phyloP scores from a whole-genome alignment of 2,329 filamentous ascomycete genomes.

The Pseudocercospora macadamiae region DNA sequence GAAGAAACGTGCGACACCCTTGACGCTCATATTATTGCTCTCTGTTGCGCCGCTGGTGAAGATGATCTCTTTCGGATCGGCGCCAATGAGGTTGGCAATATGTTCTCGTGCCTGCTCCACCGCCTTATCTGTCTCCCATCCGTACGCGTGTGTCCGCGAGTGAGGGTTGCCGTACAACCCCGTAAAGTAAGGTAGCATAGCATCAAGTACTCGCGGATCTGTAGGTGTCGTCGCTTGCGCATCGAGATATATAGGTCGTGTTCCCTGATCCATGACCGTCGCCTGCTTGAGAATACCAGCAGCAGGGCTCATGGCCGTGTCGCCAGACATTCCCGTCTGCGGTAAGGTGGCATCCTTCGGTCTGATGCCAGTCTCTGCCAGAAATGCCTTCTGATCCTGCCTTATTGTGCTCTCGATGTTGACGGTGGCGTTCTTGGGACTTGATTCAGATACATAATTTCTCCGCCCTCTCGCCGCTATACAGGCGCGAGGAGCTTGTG shows the following conservation, averaged over 20 bases:
- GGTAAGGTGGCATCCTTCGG: constrained; percentile 63
- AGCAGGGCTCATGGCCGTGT: constrained; percentile 72
- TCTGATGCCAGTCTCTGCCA: constrained; percentile 58
- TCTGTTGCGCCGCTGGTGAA: constrained; percentile 98
- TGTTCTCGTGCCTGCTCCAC: constrained; percentile 84
- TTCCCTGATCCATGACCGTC: constrained; percentile 88
- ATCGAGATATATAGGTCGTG: constrained; percentile 93
- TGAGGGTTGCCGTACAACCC: constrained; percentile 96
- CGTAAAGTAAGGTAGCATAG: constrained; percentile 93
- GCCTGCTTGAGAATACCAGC: constrained; percentile 85
- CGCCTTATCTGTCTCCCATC: constrained; percentile 96
- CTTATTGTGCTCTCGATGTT: constrained; percentile 81
- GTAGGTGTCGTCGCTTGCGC: constrained; percentile 97
- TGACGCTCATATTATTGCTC: constrained; percentile 99
- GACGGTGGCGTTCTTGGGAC: constrained; percentile 77
- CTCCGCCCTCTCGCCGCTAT: constrained; percentile 43
- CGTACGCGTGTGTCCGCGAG: constrained; percentile 95
- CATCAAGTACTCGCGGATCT: constrained; percentile 91
- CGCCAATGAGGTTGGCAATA: constrained; percentile 84
- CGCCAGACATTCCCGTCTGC: constrained; percentile 59
- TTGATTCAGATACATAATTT: constrained; percentile 82
- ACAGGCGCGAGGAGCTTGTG: constrained; percentile 45
- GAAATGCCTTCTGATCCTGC: constrained; percentile 80
- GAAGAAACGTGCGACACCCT: constrained; percentile 95
- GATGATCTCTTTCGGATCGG: constrained; percentile 96